These are phyloP conservation scores for Colletotrichum sp. DNA, from an alignment of 2,329 filamentous ascomycete genomes.

Conservation along the genomic window DNA sequence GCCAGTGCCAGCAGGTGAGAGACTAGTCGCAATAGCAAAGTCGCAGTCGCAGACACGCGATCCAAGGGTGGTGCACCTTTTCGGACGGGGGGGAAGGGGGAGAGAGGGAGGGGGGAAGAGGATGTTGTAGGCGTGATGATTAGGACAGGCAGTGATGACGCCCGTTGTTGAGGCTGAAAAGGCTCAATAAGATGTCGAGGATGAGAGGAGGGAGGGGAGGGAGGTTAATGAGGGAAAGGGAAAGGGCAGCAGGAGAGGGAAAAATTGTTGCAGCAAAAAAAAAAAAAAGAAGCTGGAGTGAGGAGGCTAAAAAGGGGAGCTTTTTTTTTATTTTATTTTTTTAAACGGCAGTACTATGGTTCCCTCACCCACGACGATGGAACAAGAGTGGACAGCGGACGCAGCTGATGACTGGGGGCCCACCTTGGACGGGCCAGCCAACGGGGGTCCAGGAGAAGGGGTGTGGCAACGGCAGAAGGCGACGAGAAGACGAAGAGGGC, in stretches of 20 bases:
- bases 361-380: slow-evolving; percentile 6
- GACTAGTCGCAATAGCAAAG: neutral
- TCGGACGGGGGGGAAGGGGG: neutral
- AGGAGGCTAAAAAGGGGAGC: slow-evolving; percentile 21
- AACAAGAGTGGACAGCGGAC: slow-evolving; percentile 7
- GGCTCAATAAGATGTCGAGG: neutral
- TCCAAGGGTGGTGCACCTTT: neutral
- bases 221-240: slow-evolving; percentile 18
- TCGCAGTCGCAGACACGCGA: slow-evolving; percentile 11
- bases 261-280: slow-evolving; percentile 8
- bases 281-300: slow-evolving; percentile 19
- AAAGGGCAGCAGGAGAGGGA: slow-evolving; percentile 17
- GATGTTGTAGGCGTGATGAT: neutral
- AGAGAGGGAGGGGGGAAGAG: neutral
- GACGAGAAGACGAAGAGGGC: neutral
- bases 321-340: slow-evolving; percentile 3
- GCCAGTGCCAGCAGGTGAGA: neutral
- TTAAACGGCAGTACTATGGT: neutral
- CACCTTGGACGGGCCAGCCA: slow-evolving; percentile 11
- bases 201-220: slow-evolving; percentile 10
- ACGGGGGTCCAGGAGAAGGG: neutral
- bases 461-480: slow-evolving; percentile 18
- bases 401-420: slow-evolving; percentile 14
- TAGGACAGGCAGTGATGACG: neutral
- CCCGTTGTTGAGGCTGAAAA: slow-evolving; percentile 4